A percentile compares a stretch with the other conserved stretches of the same genome.
Conservation (phyloP, 805 yeast genomes). For the Ogataea naganishii region DNA sequence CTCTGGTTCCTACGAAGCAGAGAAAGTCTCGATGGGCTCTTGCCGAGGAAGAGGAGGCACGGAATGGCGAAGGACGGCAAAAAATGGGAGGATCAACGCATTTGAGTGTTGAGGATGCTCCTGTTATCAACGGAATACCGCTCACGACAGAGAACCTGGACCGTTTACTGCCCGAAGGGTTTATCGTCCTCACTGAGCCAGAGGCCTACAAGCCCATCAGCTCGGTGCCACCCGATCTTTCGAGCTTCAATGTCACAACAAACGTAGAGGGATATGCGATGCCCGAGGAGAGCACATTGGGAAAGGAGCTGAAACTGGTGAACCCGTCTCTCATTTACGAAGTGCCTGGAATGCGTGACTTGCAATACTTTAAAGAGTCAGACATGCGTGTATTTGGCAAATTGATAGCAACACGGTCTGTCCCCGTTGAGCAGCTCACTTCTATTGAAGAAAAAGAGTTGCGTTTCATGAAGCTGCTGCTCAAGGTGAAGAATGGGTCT, state of each 20-base stretch:
- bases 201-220: conserved; percentile 29
- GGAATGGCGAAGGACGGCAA: conserved; percentile 10
- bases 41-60: conserved; percentile 9
- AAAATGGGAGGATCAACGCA: not conserved
- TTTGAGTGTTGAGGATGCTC: conserved; percentile 5
- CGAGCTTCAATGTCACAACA: conserved; percentile 13
- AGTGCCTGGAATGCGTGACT: conserved; percentile 55
- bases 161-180: conserved; percentile 45
- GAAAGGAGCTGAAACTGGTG: conserved; percentile 19
- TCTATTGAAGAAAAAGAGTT: conserved; percentile 50
- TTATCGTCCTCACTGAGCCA: conserved; percentile 35
- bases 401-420: conserved; percentile 29
- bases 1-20: conserved; percentile 1
- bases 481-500: conserved; percentile 73
- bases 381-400: conserved; percentile 68
- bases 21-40: conserved; percentile 19
- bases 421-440: conserved; percentile 26
- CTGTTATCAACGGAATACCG: conserved; percentile 25
- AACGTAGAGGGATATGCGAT: conserved; percentile 34
- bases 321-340: conserved; percentile 37
- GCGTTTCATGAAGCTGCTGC: conserved; percentile 51
- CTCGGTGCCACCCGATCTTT: conserved; percentile 27
- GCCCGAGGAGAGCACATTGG: conserved; percentile 36
- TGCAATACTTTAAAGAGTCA: conserved; percentile 60
- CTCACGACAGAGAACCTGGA: conserved; percentile 40